These are phyloP conservation scores for Pholiota adiposa DNA, from an alignment of 1,284 basidiomycete species.

Conservation along the genomic window DNA sequence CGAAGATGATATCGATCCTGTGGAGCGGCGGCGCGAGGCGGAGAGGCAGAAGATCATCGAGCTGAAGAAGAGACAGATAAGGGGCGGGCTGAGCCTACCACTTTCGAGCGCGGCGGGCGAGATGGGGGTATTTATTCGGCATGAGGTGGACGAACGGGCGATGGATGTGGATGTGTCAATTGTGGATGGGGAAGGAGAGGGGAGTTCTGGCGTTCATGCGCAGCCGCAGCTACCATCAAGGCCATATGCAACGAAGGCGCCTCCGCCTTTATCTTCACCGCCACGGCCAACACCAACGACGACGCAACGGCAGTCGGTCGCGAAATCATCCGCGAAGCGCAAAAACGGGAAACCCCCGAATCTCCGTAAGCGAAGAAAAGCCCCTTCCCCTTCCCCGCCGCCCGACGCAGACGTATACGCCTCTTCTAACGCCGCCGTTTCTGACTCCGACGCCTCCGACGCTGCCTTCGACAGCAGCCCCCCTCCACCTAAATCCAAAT, in stretches of 20 bases:
- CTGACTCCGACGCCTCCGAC: not conserved
- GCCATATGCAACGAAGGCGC: constrained; percentile 15
- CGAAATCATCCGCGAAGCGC: not conserved
- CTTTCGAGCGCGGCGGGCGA: constrained; percentile 18
- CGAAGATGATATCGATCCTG: constrained; percentile 42
- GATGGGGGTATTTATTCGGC: constrained; percentile 51
- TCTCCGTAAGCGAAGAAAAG: constrained; percentile 2
- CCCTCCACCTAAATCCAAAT: constrained; percentile 20
- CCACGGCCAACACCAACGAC: not conserved
- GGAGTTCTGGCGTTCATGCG: not conserved
- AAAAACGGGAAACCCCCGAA: not conserved
- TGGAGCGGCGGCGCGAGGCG: constrained; percentile 44
- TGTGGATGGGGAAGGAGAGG: constrained; percentile 26
- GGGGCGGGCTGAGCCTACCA: constrained; percentile 38
- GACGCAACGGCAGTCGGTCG: not conserved
- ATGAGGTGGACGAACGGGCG: constrained; percentile 62
- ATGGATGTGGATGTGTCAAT: constrained; percentile 56
- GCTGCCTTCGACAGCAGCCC: not conserved
- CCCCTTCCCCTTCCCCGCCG: not conserved
- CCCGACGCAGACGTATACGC: not conserved
- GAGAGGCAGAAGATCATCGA: constrained; percentile 58
- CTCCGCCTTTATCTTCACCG: not conserved
- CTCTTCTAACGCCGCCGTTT: not conserved
- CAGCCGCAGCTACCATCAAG: not conserved
- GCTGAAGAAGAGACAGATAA: constrained; percentile 55